Conservation (phyloP, 1,284 basidiomycete genomes). For the Erythrobasidium hasegawianum region DNA sequence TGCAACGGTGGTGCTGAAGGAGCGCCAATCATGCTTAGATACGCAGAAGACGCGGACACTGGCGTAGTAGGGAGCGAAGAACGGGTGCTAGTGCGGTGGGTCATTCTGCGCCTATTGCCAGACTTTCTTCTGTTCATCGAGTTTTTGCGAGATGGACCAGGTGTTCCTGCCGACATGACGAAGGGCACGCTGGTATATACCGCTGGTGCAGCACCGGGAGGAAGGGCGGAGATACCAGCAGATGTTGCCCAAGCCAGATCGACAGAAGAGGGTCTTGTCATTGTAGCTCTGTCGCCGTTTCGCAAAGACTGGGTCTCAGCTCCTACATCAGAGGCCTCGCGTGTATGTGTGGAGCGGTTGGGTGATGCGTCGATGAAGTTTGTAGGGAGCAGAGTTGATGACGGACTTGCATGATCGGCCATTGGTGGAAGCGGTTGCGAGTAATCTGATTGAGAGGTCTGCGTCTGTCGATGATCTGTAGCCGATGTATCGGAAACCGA, state of each 20-base stretch:
- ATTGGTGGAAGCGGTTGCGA: background rate
- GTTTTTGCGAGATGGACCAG: too few species aligned
- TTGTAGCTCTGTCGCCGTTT: background rate
- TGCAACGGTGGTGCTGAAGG: too few species aligned
- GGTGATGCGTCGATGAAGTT: background rate
- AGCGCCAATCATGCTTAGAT: too few species aligned
- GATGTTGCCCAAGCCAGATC: constrained; percentile 3
- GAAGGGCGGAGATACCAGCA: background rate
- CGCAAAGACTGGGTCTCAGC: background rate
- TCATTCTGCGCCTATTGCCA: too few species aligned
- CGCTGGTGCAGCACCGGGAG: too few species aligned
- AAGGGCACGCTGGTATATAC: too few species aligned
- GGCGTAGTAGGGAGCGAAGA: too few species aligned
- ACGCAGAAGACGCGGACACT: too few species aligned
- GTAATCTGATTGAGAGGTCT: background rate
- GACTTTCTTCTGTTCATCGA: too few species aligned
- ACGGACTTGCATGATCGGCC: background rate
- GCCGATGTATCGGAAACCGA: background rate
- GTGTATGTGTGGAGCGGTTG: background rate
- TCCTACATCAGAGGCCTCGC: background rate
- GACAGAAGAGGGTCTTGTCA: background rate
- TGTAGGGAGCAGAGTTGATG: background rate
- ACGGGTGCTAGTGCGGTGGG: too few species aligned
- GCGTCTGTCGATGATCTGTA: background rate
- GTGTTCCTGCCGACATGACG: too few species aligned